Evolutionary conservation across 2,329 filamentous ascomycete genomes (phyloP).

Genomic region (Coniella lustricola): DNA sequence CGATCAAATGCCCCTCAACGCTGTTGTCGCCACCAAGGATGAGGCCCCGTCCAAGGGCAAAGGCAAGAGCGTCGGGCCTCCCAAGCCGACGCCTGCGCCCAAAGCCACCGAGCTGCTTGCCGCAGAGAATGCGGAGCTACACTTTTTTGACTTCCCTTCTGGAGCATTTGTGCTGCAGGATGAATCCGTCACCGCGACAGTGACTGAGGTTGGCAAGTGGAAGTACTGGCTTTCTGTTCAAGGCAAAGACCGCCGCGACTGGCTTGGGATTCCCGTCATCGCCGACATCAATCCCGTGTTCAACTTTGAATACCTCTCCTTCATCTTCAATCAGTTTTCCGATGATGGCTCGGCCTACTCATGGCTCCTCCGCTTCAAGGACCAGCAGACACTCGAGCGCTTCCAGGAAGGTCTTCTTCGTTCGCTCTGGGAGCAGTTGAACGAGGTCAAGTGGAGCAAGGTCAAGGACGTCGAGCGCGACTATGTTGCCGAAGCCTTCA

Average conservation of each 20-base stretch:
- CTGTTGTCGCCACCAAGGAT: slow-evolving; percentile 24
- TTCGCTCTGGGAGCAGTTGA: slow-evolving; percentile 92
- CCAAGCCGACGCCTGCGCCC: slow-evolving; percentile 59
- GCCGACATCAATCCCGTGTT: slow-evolving; percentile 97
- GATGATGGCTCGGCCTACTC: slow-evolving; percentile 86
- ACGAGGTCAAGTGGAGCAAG: slow-evolving; percentile 90
- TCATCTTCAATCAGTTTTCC: slow-evolving; percentile 97
- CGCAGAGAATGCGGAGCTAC: slow-evolving; percentile 74
- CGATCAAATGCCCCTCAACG: slow-evolving; percentile 49
- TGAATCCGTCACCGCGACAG: slow-evolving; percentile 64
- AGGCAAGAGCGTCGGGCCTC: slow-evolving; percentile 29
- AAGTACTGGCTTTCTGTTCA: slow-evolving; percentile 91
- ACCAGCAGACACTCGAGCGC: slow-evolving; percentile 69
- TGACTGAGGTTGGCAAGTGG: slow-evolving; percentile 85
- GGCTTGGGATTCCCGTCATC: slow-evolving; percentile 78
- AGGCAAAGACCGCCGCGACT: slow-evolving; percentile 61
- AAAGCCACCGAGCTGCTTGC: slow-evolving; percentile 65
- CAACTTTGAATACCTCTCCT: slow-evolving; percentile 98
- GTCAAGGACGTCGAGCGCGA: slow-evolving; percentile 87
- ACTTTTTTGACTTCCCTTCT: slow-evolving; percentile 85
- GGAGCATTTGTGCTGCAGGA: slow-evolving; percentile 82
- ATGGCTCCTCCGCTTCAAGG: slow-evolving; percentile 88
- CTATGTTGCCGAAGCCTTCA: slow-evolving; percentile 92
- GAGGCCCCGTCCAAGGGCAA: slow-evolving; percentile 27
- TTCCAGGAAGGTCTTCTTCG: slow-evolving; percentile 96